phyloP scores from a whole-genome alignment of 2,329 filamentous ascomycete species.

The Pyrenochaeta sp. region DNA sequence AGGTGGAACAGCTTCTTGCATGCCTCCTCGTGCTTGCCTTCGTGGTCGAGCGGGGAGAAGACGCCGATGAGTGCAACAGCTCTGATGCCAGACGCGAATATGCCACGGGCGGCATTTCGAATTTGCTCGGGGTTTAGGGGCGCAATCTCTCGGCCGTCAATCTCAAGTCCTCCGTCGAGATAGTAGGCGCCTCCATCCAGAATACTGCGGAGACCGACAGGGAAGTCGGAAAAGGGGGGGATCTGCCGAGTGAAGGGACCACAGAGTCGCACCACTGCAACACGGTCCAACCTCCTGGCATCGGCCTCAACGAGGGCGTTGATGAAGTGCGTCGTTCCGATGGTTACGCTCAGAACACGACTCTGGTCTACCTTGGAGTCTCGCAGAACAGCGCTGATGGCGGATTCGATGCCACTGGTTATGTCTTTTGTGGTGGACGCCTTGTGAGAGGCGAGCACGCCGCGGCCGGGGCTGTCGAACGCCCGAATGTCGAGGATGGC shows the following conservation, averaged over 20 bases:
- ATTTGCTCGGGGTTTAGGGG: slow-evolving; percentile 52
- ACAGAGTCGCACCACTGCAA: slow-evolving; percentile 65
- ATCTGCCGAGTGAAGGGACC: slow-evolving; percentile 63
- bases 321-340: slow-evolving; percentile 64
- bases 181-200: slow-evolving; percentile 55
- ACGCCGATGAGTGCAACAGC: slow-evolving; percentile 56
- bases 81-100: slow-evolving; percentile 48
- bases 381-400: slow-evolving; percentile 48
- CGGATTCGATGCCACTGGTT: slow-evolving; percentile 52
- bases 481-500: slow-evolving; percentile 39
- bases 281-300: slow-evolving; percentile 56
- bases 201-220: slow-evolving; percentile 57
- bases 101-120: slow-evolving; percentile 39
- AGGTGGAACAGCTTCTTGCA: slow-evolving; percentile 26
- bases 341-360: slow-evolving; percentile 16
- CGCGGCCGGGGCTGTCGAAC: slow-evolving; percentile 24
- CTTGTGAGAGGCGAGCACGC: slow-evolving; percentile 39
- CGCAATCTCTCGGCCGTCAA: slow-evolving; percentile 58
- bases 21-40: slow-evolving; percentile 28
- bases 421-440: slow-evolving; percentile 53
- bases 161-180: slow-evolving; percentile 53
- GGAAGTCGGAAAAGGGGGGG: slow-evolving; percentile 64
- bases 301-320: slow-evolving; percentile 67
- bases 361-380: slow-evolving; percentile 14
- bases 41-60: slow-evolving; percentile 58